Evolutionary conservation across 306 rosid species (phyloP), one percentile per base, ranked within the genome.

Genomic region (Malus asiatica): DNA sequence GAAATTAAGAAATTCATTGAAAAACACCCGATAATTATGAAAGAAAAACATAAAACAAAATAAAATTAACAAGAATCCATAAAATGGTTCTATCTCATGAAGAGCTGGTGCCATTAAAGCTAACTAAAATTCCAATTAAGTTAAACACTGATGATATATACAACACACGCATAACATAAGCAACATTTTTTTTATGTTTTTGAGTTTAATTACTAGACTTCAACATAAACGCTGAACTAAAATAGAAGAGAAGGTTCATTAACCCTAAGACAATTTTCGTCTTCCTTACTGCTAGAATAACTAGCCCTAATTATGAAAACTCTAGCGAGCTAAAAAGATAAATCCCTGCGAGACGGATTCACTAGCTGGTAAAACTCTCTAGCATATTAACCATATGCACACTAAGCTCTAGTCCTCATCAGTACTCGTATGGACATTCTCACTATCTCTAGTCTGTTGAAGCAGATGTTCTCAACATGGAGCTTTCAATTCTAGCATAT

Each of bases 401-500:
- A 25, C 58, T 35, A 66, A 73, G 29, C 38, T 83, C 75, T 74
- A 77, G 58, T 60, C 74, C 53, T 59, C 55, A 46, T 22, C 15
- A 63, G 10, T 60, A 45, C 44, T 55, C 59, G 22, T 59, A 78
- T 38, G 66, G 72, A 58, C 61, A 48, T 75, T 59, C 14, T 20
- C 20, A 11, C 77, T 46, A 19, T 61, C 64, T 22, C 53, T 71
- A 64, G 57, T 16, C 38, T 32, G 30, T 44, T 32, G n/a, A 32
- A 16, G 68, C 22, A 30, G 22, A 6, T 63, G 22, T 15, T 32
- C 42, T 30, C 40, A 18, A 13, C 68, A 11, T 14, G 35, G 33
- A 72, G 25, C 25, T 15, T 73, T 73, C 44, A 45, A 30, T 27
- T 64, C n/a, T 82, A 83, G 76, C 88, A 83, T 38, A 89, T 82